Percentiles rank a stretch among this genome's conserved stretches.
Evolutionary conservation across 2,329 filamentous ascomycete species (phyloP).

Genomic region (Chrysoporthe deuterocubensis): DNA sequence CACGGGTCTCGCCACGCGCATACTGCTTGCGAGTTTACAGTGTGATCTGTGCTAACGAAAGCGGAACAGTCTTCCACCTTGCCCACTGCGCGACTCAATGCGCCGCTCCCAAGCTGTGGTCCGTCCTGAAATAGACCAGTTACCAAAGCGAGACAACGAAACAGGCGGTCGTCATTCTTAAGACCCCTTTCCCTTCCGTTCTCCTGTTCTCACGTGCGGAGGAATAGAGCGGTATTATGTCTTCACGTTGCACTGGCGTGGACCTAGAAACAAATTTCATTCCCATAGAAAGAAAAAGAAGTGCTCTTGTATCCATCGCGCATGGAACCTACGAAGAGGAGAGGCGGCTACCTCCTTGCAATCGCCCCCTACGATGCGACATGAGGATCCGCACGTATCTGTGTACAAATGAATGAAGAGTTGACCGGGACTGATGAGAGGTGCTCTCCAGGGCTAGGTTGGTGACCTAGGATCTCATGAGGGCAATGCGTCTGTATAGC

Average conservation of each 20-base stretch:
- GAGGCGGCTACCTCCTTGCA: not conserved
- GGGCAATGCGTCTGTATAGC: slow-evolving; percentile 6
- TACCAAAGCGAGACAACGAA: slow-evolving; percentile 1
- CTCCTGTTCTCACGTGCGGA: not conserved
- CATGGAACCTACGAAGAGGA: not conserved
- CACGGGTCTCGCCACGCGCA: not conserved
- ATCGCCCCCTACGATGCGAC: not conserved
- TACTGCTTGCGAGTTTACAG: not conserved
- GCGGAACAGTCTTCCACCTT: slow-evolving; percentile 86
- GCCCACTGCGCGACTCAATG: slow-evolving; percentile 92
- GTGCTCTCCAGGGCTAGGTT: not conserved
- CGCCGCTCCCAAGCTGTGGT: slow-evolving; percentile 95
- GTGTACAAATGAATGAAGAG: slow-evolving; percentile 19
- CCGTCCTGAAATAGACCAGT: slow-evolving; percentile 78
- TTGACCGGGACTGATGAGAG: not conserved
- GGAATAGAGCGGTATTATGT: slow-evolving; percentile 15
- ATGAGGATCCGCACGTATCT: slow-evolving; percentile 6
- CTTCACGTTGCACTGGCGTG: slow-evolving; percentile 20
- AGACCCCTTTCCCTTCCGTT: not conserved
- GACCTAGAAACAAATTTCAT: slow-evolving; percentile 19
- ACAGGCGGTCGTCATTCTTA: not conserved
- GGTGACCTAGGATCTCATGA: not conserved
- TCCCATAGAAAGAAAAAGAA: slow-evolving; percentile 16
- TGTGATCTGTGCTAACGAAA: slow-evolving; percentile 20
- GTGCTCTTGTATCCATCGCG: not conserved